Evolutionary conservation across 23 red algal species (phyloP).

Genomic region (Gracilaria caudata): DNA sequence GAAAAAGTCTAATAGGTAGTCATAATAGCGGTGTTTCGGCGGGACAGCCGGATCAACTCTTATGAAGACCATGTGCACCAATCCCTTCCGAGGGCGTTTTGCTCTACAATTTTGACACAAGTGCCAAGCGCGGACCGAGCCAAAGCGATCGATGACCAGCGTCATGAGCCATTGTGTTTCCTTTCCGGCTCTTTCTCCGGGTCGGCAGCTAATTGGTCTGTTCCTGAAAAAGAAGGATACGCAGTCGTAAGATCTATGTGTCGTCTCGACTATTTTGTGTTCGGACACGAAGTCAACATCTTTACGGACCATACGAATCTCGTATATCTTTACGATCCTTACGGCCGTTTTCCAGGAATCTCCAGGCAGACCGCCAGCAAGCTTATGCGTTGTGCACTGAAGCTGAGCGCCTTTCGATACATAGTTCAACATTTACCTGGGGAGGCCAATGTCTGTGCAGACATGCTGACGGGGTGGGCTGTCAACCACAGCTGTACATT

Average conservation of each 20-base stretch:
- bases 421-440: slow-evolving; percentile 3
- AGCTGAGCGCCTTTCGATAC: neutral
- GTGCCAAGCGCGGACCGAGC: too few species aligned
- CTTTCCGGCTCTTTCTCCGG: slow-evolving; percentile 29
- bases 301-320: too few species aligned
- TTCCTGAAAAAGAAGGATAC: slow-evolving; percentile 35
- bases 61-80: too few species aligned
- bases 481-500: neutral
- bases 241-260: slow-evolving; percentile 21
- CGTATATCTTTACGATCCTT: too few species aligned
- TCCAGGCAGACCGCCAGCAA: too few species aligned
- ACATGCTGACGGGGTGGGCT: slow-evolving; percentile 19
- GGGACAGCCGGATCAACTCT: too few species aligned
- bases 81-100: too few species aligned
- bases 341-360: too few species aligned
- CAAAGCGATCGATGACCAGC: too few species aligned
- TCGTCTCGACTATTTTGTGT: slow-evolving; percentile 13
- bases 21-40: too few species aligned
- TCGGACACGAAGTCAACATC: neutral
- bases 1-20: too few species aligned
- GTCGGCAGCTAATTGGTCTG: neutral
- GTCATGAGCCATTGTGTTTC: slow-evolving; percentile 18
- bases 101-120: too few species aligned
- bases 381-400: slow-evolving; percentile 12
- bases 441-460: neutral